phyloP scores from a whole-genome alignment of 495 filamentous ascomycete species.

The Neurospora sp. region DNA sequence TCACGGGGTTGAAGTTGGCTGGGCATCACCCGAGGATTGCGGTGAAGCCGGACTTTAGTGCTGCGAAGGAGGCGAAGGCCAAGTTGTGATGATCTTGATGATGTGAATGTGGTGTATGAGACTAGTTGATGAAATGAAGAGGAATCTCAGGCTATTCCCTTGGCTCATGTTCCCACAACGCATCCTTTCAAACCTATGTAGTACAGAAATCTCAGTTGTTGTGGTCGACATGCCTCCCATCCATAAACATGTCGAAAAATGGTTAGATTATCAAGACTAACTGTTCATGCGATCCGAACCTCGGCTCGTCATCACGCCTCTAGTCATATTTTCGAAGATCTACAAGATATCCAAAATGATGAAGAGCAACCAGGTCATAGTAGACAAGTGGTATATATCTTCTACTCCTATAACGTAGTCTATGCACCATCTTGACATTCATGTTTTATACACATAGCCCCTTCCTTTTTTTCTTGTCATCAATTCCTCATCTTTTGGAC shows the following conservation, averaged over 20 bases:
- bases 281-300: no score
- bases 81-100: slow-evolving; percentile 23
- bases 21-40: slow-evolving; percentile 36
- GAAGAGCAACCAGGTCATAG: neutral
- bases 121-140: neutral
- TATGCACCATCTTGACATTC: neutral
- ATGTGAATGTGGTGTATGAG: neutral
- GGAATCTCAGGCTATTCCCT: neutral
- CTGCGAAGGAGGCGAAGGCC: slow-evolving; percentile 15
- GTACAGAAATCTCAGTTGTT: neutral
- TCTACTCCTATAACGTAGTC: neutral
- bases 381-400: neutral
- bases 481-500: neutral
- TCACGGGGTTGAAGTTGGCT: slow-evolving; percentile 39
- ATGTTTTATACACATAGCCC: neutral
- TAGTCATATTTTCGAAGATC: neutral
- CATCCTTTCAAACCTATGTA: neutral
- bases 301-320: no score
- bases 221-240: neutral
- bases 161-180: neutral
- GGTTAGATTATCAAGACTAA: neutral
- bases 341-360: neutral
- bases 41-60: slow-evolving; percentile 23
- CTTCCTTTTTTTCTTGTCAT: neutral
- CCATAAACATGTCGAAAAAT: neutral